Evolutionary conservation across 495 filamentous ascomycete genomes (phyloP).

Genomic region (Aspergillus asperescens): DNA sequence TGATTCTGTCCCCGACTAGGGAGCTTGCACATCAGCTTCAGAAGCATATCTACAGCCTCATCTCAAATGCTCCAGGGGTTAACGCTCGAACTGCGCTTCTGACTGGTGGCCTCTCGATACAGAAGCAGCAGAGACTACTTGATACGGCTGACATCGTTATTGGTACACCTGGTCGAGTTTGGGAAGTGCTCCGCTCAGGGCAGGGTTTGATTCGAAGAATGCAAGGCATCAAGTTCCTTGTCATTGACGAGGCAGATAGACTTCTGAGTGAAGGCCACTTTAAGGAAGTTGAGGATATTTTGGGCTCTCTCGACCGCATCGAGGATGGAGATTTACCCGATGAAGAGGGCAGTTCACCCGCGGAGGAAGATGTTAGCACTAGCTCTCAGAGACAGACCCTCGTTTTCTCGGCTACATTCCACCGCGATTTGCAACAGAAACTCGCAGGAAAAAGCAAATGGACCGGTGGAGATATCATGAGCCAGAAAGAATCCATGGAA

Average conservation of each 20-base stretch:
- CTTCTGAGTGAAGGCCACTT: slow-evolving; percentile 90
- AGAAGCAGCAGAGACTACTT: slow-evolving; percentile 85
- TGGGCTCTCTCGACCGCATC: slow-evolving; percentile 64
- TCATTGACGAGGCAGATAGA: slow-evolving; percentile 92
- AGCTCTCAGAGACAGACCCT: slow-evolving; percentile 67
- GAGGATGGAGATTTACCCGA: slow-evolving; percentile 33
- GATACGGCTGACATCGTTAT: slow-evolving; percentile 75
- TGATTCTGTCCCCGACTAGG: slow-evolving; percentile 88
- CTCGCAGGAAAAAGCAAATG: slow-evolving; percentile 66
- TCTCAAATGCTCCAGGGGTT: slow-evolving; percentile 49
- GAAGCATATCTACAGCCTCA: slow-evolving; percentile 72
- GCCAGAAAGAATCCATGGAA: slow-evolving; percentile 76
- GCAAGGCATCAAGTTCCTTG: slow-evolving; percentile 68
- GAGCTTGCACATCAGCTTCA: slow-evolving; percentile 89
- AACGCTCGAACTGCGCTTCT: slow-evolving; percentile 69
- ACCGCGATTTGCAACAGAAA: slow-evolving; percentile 83
- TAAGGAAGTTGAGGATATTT: slow-evolving; percentile 84
- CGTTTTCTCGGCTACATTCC: slow-evolving; percentile 95
- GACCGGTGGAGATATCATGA: slow-evolving; percentile 53
- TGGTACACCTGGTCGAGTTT: slow-evolving; percentile 86
- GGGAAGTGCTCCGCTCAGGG: slow-evolving; percentile 79
- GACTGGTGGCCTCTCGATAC: slow-evolving; percentile 84
- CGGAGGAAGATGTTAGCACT: slow-evolving; percentile 20
- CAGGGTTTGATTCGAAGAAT: slow-evolving; percentile 59
- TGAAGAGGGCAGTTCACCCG: slow-evolving; percentile 31